phyloP scores from a whole-genome alignment of 2,329 filamentous ascomycete genomes.

The Plenodomus lindquistii region DNA sequence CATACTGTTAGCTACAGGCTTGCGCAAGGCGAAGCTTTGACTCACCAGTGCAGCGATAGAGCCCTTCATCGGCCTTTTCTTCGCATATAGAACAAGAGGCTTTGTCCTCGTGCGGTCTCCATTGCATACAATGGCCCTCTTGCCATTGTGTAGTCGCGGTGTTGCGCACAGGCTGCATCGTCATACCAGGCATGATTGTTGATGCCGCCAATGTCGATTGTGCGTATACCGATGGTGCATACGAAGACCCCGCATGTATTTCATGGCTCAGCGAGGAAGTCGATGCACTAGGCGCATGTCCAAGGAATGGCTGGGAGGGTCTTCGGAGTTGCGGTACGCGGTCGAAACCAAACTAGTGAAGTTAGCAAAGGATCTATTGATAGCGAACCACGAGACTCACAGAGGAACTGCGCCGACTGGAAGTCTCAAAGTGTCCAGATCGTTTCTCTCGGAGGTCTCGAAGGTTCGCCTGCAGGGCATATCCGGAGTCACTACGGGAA shows the following conservation, averaged over 20 bases:
- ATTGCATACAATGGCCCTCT: constrained; percentile 80
- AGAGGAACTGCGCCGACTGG: constrained; percentile 87
- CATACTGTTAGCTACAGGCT: constrained; percentile 23
- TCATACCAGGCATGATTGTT: constrained; percentile 83
- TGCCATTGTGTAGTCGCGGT: constrained; percentile 82
- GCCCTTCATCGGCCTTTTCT: constrained; percentile 72
- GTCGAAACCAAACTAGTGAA: constrained; percentile 70
- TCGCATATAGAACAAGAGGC: constrained; percentile 75
- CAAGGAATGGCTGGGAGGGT: constrained; percentile 68
- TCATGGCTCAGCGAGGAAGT: constrained; percentile 65
- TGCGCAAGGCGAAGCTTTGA: constrained; percentile 12
- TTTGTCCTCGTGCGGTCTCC: constrained; percentile 61
- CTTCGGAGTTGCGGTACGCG: constrained; percentile 68
- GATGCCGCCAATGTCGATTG: constrained; percentile 84
- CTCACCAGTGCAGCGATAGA: constrained; percentile 70
- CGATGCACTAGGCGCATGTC: constrained; percentile 65
- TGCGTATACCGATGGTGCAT: constrained; percentile 82
- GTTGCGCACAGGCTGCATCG: constrained; percentile 76
- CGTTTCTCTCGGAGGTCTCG: constrained; percentile 91
- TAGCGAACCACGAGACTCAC: constrained; percentile 36
- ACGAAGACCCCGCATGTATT: constrained; percentile 56
- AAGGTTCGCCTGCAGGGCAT: constrained; percentile 80
- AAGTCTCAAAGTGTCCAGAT: constrained; percentile 85
- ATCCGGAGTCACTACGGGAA: constrained; percentile 91
- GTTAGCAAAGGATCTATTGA: constrained; percentile 27